Percentiles rank a stretch among this genome's conserved stretches.
phyloP scores from a whole-genome alignment of 75 land plant genomes.

The Ceratopteris richardii region DNA sequence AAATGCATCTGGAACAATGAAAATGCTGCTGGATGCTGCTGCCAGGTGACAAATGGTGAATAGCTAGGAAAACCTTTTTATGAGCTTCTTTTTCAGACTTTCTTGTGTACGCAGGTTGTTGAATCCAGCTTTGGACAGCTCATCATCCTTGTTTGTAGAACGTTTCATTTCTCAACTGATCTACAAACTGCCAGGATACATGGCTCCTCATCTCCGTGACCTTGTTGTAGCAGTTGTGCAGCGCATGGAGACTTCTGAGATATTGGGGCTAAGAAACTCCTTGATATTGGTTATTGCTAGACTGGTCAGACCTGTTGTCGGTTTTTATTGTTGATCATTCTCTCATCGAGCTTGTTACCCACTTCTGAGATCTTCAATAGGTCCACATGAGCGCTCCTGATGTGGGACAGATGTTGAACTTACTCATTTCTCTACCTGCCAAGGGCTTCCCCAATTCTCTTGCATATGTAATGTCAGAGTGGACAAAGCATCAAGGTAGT shows the following conservation, averaged over 20 bases:
- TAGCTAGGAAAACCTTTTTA: neutral
- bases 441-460: conserved; percentile 64
- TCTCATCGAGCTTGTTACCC: neutral
- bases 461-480: conserved; percentile 83
- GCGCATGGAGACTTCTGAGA: conserved; percentile 71
- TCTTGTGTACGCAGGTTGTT: conserved; percentile 48
- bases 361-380: too few species aligned
- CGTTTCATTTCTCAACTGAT: conserved; percentile 76
- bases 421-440: conserved; percentile 50
- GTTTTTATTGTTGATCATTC: neutral
- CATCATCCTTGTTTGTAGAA: conserved; percentile 86
- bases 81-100: too few species aligned
- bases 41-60: conserved; percentile 53
- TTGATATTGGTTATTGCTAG: conserved; percentile 79
- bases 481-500: conserved; percentile 84
- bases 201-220: conserved; percentile 64
- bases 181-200: conserved; percentile 62
- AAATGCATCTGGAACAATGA: conserved; percentile 61
- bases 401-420: conserved; percentile 60
- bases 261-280: conserved; percentile 59
- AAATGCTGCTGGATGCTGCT: conserved; percentile 80
- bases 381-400: conserved; percentile 82
- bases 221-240: conserved; percentile 73
- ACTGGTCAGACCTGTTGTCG: conserved; percentile 43
- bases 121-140: conserved; percentile 77